Evolutionary conservation across 139 green algal species (phyloP), one percentile per base, ranked within the genome.

Genomic region (Micromonas commoda): DNA sequence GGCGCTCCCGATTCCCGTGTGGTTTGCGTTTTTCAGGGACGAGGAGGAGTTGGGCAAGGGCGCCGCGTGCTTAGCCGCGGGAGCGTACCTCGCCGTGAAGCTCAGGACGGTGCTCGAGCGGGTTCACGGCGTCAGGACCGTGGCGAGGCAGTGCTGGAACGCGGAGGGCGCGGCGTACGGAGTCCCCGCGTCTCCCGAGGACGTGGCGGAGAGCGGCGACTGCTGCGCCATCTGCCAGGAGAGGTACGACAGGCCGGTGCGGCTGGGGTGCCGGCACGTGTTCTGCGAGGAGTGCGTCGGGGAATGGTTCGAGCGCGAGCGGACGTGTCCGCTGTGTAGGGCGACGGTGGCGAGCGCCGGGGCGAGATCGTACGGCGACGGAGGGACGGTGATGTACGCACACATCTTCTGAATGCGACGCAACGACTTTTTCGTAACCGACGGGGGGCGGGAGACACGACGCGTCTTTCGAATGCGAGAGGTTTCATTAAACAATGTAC

Each of bases 211-310:
- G 86, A 77, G 45, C 28, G 84, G 80, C n/a, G 77, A 76, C n/a
- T 67, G 57, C 45, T 96, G 91, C 85, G 77, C 91, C 31, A 94
- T 96, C 34, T 96, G 91, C 84, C 91, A 96, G 85, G 89, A 90
- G 78, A 29, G 66, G 29, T 66, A 85, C 33, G 78, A 53, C 0
- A 53, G 38, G 2, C 86, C 91, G 1, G 52, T 91, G 26, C 82
- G 82, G 60, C 81, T 96, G 52, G 52, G 52, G 16, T 96, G 91
- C 72, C 70, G 65, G 24, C 91, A 96, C 76, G 79, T 94, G 1
- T 96, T 93, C 77, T 96, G 91, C 70, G 82, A 91, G 6, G 82
- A 86, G 23, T 96, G 91, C 82, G 81, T 93, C 68, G 73, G 54
- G 3, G 86, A 93, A 57, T 96, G 91, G 91, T 83, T 93, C 60